Percentiles rank a stretch among this genome's conserved stretches.
Conservation (phyloP, 2,329 filamentous ascomycete species). For the Parafenestella ontariensis region DNA sequence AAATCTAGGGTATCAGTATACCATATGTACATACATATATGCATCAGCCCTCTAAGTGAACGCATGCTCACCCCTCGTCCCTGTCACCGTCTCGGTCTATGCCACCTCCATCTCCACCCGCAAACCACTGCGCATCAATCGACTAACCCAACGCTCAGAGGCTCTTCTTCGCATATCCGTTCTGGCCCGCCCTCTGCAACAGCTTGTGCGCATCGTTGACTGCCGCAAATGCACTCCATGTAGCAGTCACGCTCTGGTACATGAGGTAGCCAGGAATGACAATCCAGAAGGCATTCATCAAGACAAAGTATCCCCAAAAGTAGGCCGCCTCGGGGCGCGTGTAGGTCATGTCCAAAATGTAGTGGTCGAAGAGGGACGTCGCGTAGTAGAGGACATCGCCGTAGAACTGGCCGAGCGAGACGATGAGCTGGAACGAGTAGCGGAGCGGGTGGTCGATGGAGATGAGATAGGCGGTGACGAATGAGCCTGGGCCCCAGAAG, state of each 20-base stretch:
- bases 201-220: conserved; percentile 45
- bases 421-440: conserved; percentile 65
- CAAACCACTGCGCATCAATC: neutral
- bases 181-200: conserved; percentile 34
- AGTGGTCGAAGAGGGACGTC: conserved; percentile 68
- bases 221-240: conserved; percentile 43
- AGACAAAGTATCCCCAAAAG: conserved; percentile 71
- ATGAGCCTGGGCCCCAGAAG: conserved; percentile 68
- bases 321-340: conserved; percentile 69
- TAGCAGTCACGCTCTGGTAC: conserved; percentile 43
- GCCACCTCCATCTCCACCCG: neutral
- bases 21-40: neutral
- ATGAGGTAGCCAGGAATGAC: conserved; percentile 59
- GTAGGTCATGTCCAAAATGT: conserved; percentile 61
- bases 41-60: neutral
- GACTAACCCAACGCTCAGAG: conserved; percentile 11
- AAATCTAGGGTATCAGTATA: neutral
- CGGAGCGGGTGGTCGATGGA: conserved; percentile 62
- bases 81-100: neutral
- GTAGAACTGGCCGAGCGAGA: conserved; percentile 69
- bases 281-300: conserved; percentile 73
- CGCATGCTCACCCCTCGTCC: neutral
- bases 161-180: conserved; percentile 41
- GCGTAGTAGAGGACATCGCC: conserved; percentile 70
- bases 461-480: conserved; percentile 63